Base-by-base conservation (phyloP, 192 early-diverging fungal species). In the Backusella psychrophila region DNA sequence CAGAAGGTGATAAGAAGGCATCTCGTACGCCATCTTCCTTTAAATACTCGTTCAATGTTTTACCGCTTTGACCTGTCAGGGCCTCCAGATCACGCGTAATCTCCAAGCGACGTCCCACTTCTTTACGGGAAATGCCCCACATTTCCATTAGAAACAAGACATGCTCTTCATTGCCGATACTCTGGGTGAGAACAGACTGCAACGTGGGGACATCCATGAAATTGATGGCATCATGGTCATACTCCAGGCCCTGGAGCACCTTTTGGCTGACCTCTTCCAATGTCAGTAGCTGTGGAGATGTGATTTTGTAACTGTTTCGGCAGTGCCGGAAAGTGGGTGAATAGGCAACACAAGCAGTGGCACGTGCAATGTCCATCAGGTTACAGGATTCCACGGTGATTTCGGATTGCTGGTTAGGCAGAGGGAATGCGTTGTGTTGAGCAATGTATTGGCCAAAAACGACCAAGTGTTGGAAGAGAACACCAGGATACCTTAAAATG, bases 61-160 rank as follows among this genome's bases (percentile, higher is more conserved):
- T 80, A 14, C 81, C 81, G 49, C 81, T 82, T 68, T 82, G 69
- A 19, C 81, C 81, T 6, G 81, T 82, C 7, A 82, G 65, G 17
- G 49, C 56, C 36, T 82, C 81, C 21, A 82, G 41, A 42, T 82
- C 81, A 41, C 81, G 81, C 5, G 81, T 82, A 46, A 78, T 71
- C 44, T 82, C 81, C 21, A 82, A 76, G 0, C 81, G 81, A 29
- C 81, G 81, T 29, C 77, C 75, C 35, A 66, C 75, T n/a, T 77
- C 52, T 42, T 67, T 74, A 36, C 71, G 77, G 23, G 78, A 75
- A 19, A 82, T 41, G 35, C 80, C 80, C 81, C 81, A 82, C 70
- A 82, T 76, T 41, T 82, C 81, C 73, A 82, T 56, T 8, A 78
- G 29, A 34, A 78, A 82, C 15, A 38, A 34, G 19, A 72, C 81